Evolutionary conservation across 2,329 filamentous ascomycete genomes (phyloP).

Genomic region (Exophiala sp.): DNA sequence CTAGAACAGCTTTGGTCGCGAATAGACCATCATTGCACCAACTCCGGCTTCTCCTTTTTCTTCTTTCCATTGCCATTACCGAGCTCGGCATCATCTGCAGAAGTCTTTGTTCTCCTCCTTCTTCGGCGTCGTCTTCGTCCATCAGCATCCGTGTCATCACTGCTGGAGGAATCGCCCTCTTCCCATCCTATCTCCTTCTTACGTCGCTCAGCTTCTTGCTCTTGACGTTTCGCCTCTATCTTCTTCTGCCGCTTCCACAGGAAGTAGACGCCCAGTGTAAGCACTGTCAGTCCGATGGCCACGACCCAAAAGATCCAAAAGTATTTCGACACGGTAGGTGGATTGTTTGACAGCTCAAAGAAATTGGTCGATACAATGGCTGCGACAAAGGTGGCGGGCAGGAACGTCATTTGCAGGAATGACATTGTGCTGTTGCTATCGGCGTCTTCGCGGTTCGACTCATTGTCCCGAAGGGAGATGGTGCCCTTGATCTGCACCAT

Average conservation of each 20-base stretch:
- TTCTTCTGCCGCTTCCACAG: slow-evolving; percentile 8
- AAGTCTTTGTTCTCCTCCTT: neutral
- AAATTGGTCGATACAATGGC: slow-evolving; percentile 14
- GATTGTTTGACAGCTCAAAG: slow-evolving; percentile 6
- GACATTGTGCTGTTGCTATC: slow-evolving; percentile 16
- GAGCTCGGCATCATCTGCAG: neutral
- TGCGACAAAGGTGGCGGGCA: slow-evolving; percentile 14
- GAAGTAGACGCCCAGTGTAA: slow-evolving; percentile 6
- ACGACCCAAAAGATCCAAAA: slow-evolving; percentile 16
- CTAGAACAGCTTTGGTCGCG: too few relatives aligned
- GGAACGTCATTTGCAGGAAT: slow-evolving; percentile 14
- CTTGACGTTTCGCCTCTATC: neutral
- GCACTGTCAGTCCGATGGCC: slow-evolving; percentile 2
- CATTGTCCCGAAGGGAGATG: slow-evolving; percentile 8
- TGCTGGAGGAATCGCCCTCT: neutral
- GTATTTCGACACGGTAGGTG: slow-evolving; percentile 5
- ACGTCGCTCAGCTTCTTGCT: neutral
- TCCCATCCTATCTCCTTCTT: slow-evolving; percentile 1
- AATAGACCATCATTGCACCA: neutral
- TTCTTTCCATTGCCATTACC: neutral
- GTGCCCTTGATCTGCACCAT: slow-evolving; percentile 9
- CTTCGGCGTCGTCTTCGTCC: neutral
- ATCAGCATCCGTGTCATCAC: neutral
- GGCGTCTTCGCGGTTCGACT: slow-evolving; percentile 11
- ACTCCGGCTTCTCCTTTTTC: slow-evolving; percentile 11